phyloP scores from a whole-genome alignment of 129 eudicot genomes.

The Artemisia tridentata region DNA sequence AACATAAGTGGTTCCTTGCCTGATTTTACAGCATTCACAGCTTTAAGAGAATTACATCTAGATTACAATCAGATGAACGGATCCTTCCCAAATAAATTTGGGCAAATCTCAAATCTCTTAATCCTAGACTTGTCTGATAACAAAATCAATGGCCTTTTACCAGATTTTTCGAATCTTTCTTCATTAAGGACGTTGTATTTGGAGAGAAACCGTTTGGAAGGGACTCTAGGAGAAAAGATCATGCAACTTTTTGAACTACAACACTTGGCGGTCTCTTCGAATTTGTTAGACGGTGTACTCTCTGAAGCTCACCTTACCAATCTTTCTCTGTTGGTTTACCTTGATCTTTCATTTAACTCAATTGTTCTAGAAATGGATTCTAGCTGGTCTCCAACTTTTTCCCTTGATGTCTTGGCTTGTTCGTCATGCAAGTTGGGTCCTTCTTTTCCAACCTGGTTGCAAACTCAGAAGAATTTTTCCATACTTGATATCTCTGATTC shows the following conservation, averaged over 20 bases:
- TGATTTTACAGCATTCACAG: too few relatives aligned
- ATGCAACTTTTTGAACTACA: conserved; percentile 29
- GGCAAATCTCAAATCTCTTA: not conserved
- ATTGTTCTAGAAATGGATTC: too few relatives aligned
- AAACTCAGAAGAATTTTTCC: not conserved
- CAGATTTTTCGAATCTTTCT: too few relatives aligned
- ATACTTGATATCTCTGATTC: conserved; percentile 23
- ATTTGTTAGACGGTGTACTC: conserved; percentile 25
- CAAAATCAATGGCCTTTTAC: too few relatives aligned
- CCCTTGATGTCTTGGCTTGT: conserved; percentile 2
- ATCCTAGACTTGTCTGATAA: not conserved
- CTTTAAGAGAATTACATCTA: not conserved
- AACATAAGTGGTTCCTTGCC: not conserved
- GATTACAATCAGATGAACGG: not conserved
- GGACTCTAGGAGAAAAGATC: conserved; percentile 23
- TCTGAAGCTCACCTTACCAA: conserved; percentile 32
- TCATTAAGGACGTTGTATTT: too few relatives aligned
- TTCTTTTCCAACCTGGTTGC: too few relatives aligned
- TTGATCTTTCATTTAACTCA: too few relatives aligned
- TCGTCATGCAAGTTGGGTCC: too few relatives aligned
- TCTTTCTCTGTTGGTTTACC: too few relatives aligned
- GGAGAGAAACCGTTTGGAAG: conserved; percentile 26
- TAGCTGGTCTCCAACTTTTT: conserved; percentile 46
- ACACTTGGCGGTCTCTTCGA: not conserved
- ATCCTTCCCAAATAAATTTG: not conserved